Percentiles rank a stretch among this genome's conserved stretches.
Evolutionary conservation across 2,329 filamentous ascomycete genomes (phyloP).

Genomic region (Cercospora zeina): DNA sequence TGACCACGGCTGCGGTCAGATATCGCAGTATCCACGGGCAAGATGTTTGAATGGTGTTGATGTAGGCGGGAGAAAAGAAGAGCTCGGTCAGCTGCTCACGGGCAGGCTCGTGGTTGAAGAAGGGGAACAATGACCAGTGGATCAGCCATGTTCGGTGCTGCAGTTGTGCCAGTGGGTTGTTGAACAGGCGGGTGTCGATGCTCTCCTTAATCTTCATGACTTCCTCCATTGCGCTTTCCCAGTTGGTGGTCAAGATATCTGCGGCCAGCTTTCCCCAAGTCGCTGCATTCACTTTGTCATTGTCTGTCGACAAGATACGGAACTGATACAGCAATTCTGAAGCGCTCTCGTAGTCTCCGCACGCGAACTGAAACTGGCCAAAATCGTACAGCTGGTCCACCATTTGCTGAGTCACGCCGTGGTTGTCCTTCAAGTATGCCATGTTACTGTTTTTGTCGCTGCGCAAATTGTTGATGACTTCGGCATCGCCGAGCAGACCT

Average conservation of each 20-base stretch:
- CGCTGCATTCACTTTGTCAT: slow-evolving; percentile 92
- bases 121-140: slow-evolving; percentile 97
- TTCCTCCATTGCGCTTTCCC: slow-evolving; percentile 91
- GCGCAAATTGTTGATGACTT: slow-evolving; percentile 84
- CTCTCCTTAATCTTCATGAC: slow-evolving; percentile 84
- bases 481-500: slow-evolving; percentile 80
- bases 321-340: slow-evolving; percentile 96
- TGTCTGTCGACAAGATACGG: slow-evolving; percentile 95
- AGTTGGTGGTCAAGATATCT: slow-evolving; percentile 92
- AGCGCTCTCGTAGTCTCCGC: slow-evolving; percentile 86
- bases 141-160: slow-evolving; percentile 96
- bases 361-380: slow-evolving; percentile 97
- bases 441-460: slow-evolving; percentile 99
- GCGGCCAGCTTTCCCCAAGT: slow-evolving; percentile 98
- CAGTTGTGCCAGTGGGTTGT: slow-evolving; percentile 91
- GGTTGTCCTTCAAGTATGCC: slow-evolving; percentile 95
- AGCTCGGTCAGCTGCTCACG: slow-evolving; percentile 91
- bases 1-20: slow-evolving; percentile 90
- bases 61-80: slow-evolving; percentile 95
- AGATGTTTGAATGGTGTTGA: slow-evolving; percentile 98
- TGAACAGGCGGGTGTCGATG: slow-evolving; percentile 94
- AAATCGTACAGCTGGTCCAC: slow-evolving; percentile 94
- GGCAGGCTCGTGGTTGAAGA: slow-evolving; percentile 94
- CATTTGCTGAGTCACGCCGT: slow-evolving; percentile 92
- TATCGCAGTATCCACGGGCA: slow-evolving; percentile 97